A percentile compares a stretch with the other conserved stretches of the same genome.
phyloP scores from a whole-genome alignment of 768 basidiomycete genomes.

The Mycena indigotica region DNA sequence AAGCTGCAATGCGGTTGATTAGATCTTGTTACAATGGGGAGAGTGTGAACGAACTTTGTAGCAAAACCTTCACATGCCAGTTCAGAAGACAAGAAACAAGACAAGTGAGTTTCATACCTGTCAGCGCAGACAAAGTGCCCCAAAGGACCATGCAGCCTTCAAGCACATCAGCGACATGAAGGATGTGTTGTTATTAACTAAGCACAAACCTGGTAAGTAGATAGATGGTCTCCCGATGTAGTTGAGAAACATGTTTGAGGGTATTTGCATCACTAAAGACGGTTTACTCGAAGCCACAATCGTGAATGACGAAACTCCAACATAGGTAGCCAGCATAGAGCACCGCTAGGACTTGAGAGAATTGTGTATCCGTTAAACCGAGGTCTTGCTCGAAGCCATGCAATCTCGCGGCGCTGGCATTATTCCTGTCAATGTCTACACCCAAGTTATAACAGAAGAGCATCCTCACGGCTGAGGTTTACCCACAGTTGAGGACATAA shows the following conservation, averaged over 20 bases:
- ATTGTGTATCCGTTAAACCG: constrained; percentile 57
- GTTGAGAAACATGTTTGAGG: constrained; percentile 75
- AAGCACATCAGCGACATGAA: background rate
- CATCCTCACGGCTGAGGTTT: background rate
- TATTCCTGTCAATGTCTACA: constrained; percentile 73
- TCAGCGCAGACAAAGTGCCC: constrained; percentile 23
- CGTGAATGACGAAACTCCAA: background rate
- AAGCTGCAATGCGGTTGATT: constrained; percentile 47
- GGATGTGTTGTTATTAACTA: background rate
- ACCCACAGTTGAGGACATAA: constrained; percentile 48
- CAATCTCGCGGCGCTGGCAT: constrained; percentile 68
- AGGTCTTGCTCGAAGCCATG: constrained; percentile 68
- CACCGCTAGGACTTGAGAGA: constrained; percentile 60
- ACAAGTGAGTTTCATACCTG: constrained; percentile 1
- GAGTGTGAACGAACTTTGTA: constrained; percentile 32
- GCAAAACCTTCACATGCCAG: constrained; percentile 36
- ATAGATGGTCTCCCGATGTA: constrained; percentile 63
- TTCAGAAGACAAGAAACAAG: background rate
- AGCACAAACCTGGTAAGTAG: constrained; percentile 47
- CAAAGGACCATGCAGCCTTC: constrained; percentile 60
- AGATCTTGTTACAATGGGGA: background rate
- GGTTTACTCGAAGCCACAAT: background rate
- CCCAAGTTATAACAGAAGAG: background rate
- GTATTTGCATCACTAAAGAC: constrained; percentile 60
- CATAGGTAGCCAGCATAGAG: constrained; percentile 66